Evolutionary conservation across 2,329 filamentous ascomycete species (phyloP), one percentile per base, ranked within the genome.

Genomic region (Cordyceps cateniannulata): DNA sequence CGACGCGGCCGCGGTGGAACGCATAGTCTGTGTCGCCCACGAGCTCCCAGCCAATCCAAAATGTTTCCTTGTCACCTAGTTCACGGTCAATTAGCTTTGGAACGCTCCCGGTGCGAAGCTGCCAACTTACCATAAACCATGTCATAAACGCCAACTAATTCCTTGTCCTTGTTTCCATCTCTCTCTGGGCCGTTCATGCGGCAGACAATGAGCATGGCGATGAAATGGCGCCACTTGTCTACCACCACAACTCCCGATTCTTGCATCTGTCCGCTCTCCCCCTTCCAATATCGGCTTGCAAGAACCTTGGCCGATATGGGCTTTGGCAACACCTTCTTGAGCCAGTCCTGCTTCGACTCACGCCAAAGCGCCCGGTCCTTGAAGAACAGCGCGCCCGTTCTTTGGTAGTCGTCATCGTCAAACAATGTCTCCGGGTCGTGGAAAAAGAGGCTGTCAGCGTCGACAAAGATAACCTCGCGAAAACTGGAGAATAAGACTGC

Each of bases 141-240:
- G 18, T 58, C 55, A 24, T 58, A 58, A 12, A 58, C 55, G 24
- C 55, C 55, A 14, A 50, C 45, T 5, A 9, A 50, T 4, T 32
- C 55, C 22, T 58, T 35, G 1, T 29, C 55, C 24, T 58, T 50
- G 45, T 58, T 18, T 1, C 55, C 35, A 24, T 58, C 47, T 50
- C 55, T 58, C 35, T 58, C 55, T 4, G 55, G 55, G 24, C 55
- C 55, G 24, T 58, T 58, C 45, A 58, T 49, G 22, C 55, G 55
- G 27, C 55, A 58, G 2, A 58, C 55, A 5, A 50, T 24, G 55
- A 58, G 55, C 55, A 58, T 49, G 10, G 55, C 32, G 27, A 58
- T 50, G 32, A 58, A 58, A 42, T 58, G 55, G 12, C 55, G 55
- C 45, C 45, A 58, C 35, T 58, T 58, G 24, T 58, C 55, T 6